Percentiles rank a stretch among this genome's conserved stretches.
Conservation (phyloP, 306 rosid genomes). For the Elaeagnus macrophylla region DNA sequence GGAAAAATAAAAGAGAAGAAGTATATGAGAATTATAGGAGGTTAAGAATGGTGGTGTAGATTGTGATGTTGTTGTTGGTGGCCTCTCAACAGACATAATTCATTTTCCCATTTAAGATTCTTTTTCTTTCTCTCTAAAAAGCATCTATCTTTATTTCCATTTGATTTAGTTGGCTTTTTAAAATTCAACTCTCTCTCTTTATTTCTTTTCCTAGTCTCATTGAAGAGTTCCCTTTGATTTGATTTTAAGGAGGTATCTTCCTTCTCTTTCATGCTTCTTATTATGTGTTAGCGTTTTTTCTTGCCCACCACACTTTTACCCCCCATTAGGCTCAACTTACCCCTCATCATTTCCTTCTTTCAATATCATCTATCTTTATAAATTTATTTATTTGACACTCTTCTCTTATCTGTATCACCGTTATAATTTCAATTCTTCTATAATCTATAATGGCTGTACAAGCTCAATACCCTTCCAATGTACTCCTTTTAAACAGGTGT, state of each 20-base stretch:
- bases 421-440: neutral
- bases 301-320: constrained; percentile 30
- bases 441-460: constrained; percentile 72
- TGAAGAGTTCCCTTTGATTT: constrained; percentile 60
- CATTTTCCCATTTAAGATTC: constrained; percentile 17
- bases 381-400: constrained; percentile 10
- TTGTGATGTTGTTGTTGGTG: constrained; percentile 18
- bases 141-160: constrained; percentile 9
- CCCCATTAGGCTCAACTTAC: constrained; percentile 14
- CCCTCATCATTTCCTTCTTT: constrained; percentile 17
- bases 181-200: constrained; percentile 1
- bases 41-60: constrained; percentile 19
- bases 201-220: constrained; percentile 26
- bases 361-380: constrained; percentile 9
- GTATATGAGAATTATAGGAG: constrained; percentile 7
- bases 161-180: neutral
- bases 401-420: constrained; percentile 2
- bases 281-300: constrained; percentile 41
- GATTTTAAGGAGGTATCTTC: constrained; percentile 32
- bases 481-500: constrained; percentile 69
- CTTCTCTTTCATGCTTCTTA: constrained; percentile 45
- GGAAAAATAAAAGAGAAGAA: neutral
- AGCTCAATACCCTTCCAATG: constrained; percentile 93
- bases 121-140: constrained; percentile 17
- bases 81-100: constrained; percentile 21